Base-by-base conservation (phyloP, 2,329 filamentous ascomycete genomes). In the Monosporascus sp. region DNA sequence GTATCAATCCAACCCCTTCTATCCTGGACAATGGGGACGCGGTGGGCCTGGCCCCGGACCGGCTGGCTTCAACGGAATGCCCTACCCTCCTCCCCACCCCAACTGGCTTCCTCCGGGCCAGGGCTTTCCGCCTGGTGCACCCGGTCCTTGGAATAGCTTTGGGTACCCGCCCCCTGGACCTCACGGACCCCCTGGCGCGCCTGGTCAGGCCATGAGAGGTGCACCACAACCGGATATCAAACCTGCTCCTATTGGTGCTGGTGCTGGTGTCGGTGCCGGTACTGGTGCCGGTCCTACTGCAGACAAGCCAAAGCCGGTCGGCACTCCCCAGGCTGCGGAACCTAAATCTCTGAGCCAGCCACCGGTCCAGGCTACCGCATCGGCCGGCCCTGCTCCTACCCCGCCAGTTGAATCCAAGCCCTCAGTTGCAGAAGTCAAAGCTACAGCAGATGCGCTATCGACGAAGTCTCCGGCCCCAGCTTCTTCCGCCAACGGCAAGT, bases 71-170 rank as follows among this genome's bases (percentile, higher is more conserved):
- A 84, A 84, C 59, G 85, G 84, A 59, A 87, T 90, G 80, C 87
- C 87, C 1, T 95, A 91, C 68, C 88, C 88, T 58, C 86, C 84
- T 17, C 86, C 84, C 17, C 88, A 84, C 47, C 83, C 83, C 24
- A 88, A 87, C 52, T 95, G 90, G 88, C 93, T 85, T 66, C 88
- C 87, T 60, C 83, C 84, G 8, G 87, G 86, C 6, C 88, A 89
- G 70, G 86, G 85, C 25, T 94, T 90, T 61, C 87, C 85, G 37
- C 84, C 81, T 57, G 76, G 72, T 31, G 85, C 83, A 15, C 83
- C 82, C 27, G 85, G 81, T 47, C 79, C 77, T 18, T 83, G 78
- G 79, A 74, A 71, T 65, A 77, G 73, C 65, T 79, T 74, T 60
- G 81, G 78, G 20, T 89, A 87, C 65, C 85, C 84, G 55, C 83